A percentile compares a stretch with the other conserved stretches of the same genome.
phyloP scores from a whole-genome alignment of 202 grass and related monocot genomes.

The Elaeis oleifera region DNA sequence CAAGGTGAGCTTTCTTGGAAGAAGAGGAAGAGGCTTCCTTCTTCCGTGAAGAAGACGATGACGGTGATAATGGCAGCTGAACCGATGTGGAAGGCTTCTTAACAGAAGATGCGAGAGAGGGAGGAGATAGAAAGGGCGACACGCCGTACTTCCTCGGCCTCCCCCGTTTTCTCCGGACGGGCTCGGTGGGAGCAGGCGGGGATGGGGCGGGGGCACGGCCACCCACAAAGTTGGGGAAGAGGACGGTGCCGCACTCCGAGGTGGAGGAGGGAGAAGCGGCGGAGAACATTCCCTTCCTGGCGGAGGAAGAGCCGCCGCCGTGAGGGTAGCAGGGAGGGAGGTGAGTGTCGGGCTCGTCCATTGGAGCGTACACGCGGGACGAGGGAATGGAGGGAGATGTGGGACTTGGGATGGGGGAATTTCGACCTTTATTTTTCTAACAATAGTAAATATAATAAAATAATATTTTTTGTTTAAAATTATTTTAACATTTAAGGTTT shows the following conservation, averaged over 20 bases:
- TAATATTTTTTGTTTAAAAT: no score
- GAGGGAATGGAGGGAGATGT: constrained; percentile 26
- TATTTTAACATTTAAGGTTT: no score
- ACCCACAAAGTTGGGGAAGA: no score
- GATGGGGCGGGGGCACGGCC: constrained; percentile 2
- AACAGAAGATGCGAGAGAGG: constrained; percentile 7
- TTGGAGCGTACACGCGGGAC: constrained; percentile 12
- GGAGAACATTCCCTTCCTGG: constrained; percentile 15
- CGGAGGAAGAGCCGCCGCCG: constrained; percentile 15
- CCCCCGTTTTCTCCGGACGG: constrained; percentile 19
- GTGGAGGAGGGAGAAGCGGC: constrained; percentile 2
- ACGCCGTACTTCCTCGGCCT: constrained; percentile 26
- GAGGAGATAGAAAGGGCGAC: not conserved
- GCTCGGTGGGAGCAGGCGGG: constrained; percentile 3
- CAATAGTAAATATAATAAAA: no score
- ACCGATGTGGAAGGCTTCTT: constrained; percentile 11
- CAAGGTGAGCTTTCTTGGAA: constrained; percentile 23
- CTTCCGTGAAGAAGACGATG: constrained; percentile 21
- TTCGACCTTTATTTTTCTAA: not conserved
- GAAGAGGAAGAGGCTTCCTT: constrained; percentile 20
- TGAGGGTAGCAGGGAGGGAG: constrained; percentile 14
- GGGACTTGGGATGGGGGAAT: constrained; percentile 22
- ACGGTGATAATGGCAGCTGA: constrained; percentile 11
- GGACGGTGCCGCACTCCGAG: not conserved
- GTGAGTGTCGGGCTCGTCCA: constrained; percentile 16